Base-by-base conservation (phyloP, 2,329 filamentous ascomycete genomes). In the Aphanoascus verrucosus region DNA sequence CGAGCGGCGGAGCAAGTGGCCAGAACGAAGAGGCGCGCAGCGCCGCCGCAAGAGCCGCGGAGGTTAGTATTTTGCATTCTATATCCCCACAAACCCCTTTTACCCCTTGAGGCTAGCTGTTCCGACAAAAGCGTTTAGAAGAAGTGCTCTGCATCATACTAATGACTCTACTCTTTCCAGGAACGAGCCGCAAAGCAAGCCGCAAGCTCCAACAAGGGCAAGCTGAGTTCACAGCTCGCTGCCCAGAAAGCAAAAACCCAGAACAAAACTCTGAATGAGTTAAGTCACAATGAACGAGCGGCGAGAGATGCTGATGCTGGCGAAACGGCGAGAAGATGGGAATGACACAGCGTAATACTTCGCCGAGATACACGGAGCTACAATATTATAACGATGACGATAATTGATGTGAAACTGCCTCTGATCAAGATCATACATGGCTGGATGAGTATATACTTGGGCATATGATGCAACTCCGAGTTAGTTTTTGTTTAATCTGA, bases 11-110 rank as follows among this genome's bases (percentile, higher is more conserved):
- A 38, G 40, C 60, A 7, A 59, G 61, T 20, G 65, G 60, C 56
- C 57, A 61, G 60, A 32, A 69, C 1, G 73, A 74, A 17, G 83
- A 90, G 65, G 84, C 88, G 34, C 77, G 84, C 55, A 77, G 75
- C 53, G 86, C 82, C 56, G 90, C 90, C 3, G 88, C 88, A 0
- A 79, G 81, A 59, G 90, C 89, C 50, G 90, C 90, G 56, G 86
- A 94, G 83, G 89, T 94, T 68, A 65, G 81, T 73, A 59, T 20
- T 19, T 35, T 42, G 2, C 19, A 44, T 15, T 47, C 15, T 12
- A 3, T 6, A 23, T 9, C 15, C 14, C 31, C 20, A 15, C 31
- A 34, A 8, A 45, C 2, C 19, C 19, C n/a, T 15, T 35, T 3
- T 15, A 6, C 11, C 40, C n/a, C 40, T n/a, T 28, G 23, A 7